phyloP scores from a whole-genome alignment of 129 eudicot genomes.

The Centrapalus pauciflorus region DNA sequence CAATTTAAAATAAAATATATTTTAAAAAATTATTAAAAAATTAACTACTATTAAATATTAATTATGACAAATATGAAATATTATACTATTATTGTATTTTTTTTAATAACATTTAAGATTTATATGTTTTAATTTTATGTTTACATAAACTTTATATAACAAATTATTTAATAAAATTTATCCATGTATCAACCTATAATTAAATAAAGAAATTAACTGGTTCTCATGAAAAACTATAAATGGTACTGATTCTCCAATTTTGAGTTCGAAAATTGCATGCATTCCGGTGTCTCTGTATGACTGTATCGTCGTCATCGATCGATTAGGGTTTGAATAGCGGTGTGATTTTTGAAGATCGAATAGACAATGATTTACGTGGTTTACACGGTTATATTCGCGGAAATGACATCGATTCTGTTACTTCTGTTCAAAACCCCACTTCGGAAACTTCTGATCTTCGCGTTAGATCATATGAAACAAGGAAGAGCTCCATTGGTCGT shows the following conservation, averaged over 20 bases:
- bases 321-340: not conserved
- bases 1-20: no score
- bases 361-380: conserved; percentile 32
- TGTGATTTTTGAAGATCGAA: not conserved
- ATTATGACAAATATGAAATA: no score
- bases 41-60: no score
- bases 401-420: conserved; percentile 33
- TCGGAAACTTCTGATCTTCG: conserved; percentile 35
- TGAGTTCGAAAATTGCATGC: not conserved
- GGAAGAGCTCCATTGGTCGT: conserved; percentile 48
- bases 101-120: no score
- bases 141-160: no score
- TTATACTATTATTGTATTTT: no score
- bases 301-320: not conserved
- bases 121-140: no score
- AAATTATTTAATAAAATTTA: no score
- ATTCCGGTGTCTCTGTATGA: not conserved
- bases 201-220: no score
- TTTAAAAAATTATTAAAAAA: no score
- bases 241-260: not conserved
- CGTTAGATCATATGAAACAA: conserved; percentile 36
- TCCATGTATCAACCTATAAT: no score
- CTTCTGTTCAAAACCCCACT: conserved; percentile 48
- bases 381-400: conserved; percentile 22
- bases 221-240: not conserved